A percentile compares a stretch with the other conserved stretches of the same genome.
phyloP scores from a whole-genome alignment of 805 yeast genomes.

The Allodekkera sacchari region DNA sequence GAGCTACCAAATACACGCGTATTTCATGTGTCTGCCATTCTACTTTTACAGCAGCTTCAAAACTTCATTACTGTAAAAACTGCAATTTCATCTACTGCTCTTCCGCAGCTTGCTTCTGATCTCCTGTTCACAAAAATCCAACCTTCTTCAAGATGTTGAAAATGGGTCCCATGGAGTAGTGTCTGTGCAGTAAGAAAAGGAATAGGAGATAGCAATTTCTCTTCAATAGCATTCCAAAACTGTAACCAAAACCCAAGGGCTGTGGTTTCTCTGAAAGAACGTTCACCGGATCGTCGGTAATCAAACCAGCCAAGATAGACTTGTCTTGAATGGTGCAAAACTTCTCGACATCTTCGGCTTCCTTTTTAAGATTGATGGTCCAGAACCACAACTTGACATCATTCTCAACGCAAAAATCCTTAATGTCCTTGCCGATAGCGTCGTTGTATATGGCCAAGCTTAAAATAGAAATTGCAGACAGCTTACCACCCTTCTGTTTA shows the following conservation, averaged over 20 bases:
- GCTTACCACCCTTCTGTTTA: constrained; percentile 10
- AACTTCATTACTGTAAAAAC: not conserved
- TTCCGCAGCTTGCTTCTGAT: too few species aligned
- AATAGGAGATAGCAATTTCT: constrained; percentile 10
- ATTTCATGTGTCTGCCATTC: not conserved
- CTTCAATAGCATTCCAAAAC: constrained; percentile 9
- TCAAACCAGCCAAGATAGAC: constrained; percentile 11
- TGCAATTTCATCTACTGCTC: too few species aligned
- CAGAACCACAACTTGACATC: constrained; percentile 26
- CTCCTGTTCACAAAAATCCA: constrained; percentile 16
- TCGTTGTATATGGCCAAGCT: constrained; percentile 15
- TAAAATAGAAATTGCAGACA: constrained; percentile 17
- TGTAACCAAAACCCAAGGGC: constrained; percentile 5
- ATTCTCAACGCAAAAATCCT: constrained; percentile 11
- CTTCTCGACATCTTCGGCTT: constrained; percentile 12
- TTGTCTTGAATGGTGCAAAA: constrained; percentile 7
- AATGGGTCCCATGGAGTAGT: constrained; percentile 12
- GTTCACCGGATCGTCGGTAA: constrained; percentile 15
- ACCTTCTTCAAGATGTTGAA: constrained; percentile 10
- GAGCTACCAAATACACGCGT: too few species aligned
- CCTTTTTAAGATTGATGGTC: constrained; percentile 25
- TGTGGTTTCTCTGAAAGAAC: constrained; percentile 3
- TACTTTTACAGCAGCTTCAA: not conserved
- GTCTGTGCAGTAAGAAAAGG: constrained; percentile 13
- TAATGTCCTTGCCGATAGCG: constrained; percentile 10